Percentiles rank a stretch among this genome's conserved stretches.
Conservation (phyloP, 257 asterid species). For the Nicotiana otophora region DNA sequence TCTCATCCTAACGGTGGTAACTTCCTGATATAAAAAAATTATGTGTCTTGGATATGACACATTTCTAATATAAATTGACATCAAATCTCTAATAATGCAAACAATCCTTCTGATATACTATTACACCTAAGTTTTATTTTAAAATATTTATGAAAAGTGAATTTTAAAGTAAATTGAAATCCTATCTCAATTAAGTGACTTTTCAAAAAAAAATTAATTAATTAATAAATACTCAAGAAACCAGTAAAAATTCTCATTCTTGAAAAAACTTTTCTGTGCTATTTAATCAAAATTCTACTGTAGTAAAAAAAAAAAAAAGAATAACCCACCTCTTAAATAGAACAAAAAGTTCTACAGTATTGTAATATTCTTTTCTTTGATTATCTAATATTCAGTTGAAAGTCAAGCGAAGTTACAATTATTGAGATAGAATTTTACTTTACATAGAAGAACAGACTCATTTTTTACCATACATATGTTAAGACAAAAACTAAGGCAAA, state of each 20-base stretch:
- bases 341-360: not conserved
- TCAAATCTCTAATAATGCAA: not conserved
- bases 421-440: not conserved
- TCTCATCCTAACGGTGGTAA: no score
- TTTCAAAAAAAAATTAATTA: not conserved
- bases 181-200: not conserved
- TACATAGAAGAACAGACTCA: not conserved
- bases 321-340: not conserved
- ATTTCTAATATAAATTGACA: not conserved
- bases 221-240: not conserved
- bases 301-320: not conserved
- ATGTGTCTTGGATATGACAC: no score
- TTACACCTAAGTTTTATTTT: not conserved
- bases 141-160: not conserved
- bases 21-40: no score
- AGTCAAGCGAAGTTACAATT: not conserved
- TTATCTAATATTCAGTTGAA: not conserved
- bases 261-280: not conserved
- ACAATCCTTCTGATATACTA: not conserved
- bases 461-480: not conserved
- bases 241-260: not conserved
- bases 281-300: not conserved
- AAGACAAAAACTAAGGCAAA: not conserved
- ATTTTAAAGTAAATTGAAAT: not conserved
- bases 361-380: not conserved